These are phyloP conservation scores for Platismatia glauca DNA, from an alignment of 495 filamentous ascomycete genomes.

Conservation along the genomic window DNA sequence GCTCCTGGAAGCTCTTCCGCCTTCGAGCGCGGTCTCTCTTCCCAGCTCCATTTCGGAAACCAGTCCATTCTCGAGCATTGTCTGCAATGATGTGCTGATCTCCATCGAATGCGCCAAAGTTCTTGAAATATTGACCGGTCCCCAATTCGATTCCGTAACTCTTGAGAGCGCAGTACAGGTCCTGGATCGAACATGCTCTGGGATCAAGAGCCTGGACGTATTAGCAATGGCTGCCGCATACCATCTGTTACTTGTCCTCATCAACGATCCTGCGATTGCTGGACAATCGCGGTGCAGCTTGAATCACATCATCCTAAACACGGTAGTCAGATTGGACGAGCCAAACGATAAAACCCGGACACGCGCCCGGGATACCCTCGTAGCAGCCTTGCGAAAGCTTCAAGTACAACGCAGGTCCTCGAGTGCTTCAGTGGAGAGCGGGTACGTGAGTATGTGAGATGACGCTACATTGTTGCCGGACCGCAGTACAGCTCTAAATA, in stretches of 20 bases:
- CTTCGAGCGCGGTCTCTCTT: conserved; percentile 15
- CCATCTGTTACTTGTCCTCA: conserved; percentile 1
- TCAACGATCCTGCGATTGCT: not conserved
- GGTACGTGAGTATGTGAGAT: conserved; percentile 21
- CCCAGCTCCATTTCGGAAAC: conserved; percentile 3
- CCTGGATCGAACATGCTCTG: conserved; percentile 7
- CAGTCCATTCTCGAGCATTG: conserved; percentile 1
- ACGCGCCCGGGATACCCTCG: not conserved
- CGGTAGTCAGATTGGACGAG: not conserved
- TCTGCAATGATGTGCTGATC: conserved; percentile 5
- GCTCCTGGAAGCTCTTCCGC: conserved; percentile 43
- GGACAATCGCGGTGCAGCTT: not conserved
- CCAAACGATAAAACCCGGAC: not conserved
- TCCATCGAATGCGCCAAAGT: conserved; percentile 9
- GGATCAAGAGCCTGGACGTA: conserved; percentile 6
- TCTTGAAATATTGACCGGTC: not conserved
- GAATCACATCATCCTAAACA: conserved; percentile 6
- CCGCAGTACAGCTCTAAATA: not conserved
- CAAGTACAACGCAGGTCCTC: conserved; percentile 11
- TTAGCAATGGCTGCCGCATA: conserved; percentile 5
- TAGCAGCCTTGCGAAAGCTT: conserved; percentile 1
- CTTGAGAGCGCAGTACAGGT: conserved; percentile 6
- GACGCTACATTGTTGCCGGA: conserved; percentile 15
- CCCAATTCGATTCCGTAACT: conserved; percentile 1
- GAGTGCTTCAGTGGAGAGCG: conserved; percentile 18